A percentile compares a stretch with the other conserved stretches of the same genome.
These are phyloP conservation scores for Cantharellus anzutake DNA, from an alignment of 768 basidiomycete species.

Conservation along the genomic window DNA sequence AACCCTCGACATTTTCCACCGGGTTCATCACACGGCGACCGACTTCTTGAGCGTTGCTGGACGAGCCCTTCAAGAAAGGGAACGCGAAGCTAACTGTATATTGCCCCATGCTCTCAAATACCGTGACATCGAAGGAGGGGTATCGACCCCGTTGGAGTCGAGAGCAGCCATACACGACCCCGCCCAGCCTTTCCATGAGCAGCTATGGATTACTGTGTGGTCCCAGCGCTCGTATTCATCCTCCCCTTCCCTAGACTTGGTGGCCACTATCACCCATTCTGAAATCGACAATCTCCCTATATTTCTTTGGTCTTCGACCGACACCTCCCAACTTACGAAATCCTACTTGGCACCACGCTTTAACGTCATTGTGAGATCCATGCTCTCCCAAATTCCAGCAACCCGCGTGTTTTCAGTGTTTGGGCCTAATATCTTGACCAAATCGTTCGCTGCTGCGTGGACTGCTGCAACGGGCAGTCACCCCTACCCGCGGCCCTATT, in stretches of 20 bases:
- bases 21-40: conserved; percentile 21
- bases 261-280: conserved; percentile 41
- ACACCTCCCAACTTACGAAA: conserved; percentile 18
- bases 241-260: conserved; percentile 10
- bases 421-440: conserved; percentile 28
- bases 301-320: conserved; percentile 33
- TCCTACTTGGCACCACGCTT: conserved; percentile 25
- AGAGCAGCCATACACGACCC: background rate
- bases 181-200: conserved; percentile 8
- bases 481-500: conserved; percentile 29
- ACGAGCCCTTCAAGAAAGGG: conserved; percentile 19
- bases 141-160: background rate
- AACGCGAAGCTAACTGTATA: conserved; percentile 30
- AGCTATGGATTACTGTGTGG: conserved; percentile 32
- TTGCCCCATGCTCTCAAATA: conserved; percentile 31
- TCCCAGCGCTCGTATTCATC: conserved; percentile 3
- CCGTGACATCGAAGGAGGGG: conserved; percentile 9
- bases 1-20: background rate
- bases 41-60: conserved; percentile 24
- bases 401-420: conserved; percentile 38
- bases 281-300: conserved; percentile 41
- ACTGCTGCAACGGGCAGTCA: conserved; percentile 24
- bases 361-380: conserved; percentile 20
- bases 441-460: conserved; percentile 32
- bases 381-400: conserved; percentile 19